Conservation (phyloP, 2,329 filamentous ascomycete species). For the Monosporascus sp. region DNA sequence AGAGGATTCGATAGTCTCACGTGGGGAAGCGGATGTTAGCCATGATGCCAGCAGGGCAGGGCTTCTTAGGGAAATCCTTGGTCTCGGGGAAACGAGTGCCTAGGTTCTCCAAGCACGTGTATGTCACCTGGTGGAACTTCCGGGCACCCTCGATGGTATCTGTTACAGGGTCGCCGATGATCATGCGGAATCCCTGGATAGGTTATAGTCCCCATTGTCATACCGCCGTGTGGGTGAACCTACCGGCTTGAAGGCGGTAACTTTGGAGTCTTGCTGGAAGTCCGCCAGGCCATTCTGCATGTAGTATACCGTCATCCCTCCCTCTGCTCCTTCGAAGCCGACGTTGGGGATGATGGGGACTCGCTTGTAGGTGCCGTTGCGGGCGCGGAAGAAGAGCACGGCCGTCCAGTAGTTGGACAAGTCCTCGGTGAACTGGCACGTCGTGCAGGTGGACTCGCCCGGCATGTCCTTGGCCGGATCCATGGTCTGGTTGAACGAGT, state of each 20-base stretch:
- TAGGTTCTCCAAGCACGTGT: conserved; percentile 32
- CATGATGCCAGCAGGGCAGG: conserved; percentile 25
- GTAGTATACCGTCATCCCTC: conserved; percentile 27
- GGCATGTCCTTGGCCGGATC: conserved; percentile 18
- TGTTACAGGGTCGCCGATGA: conserved; percentile 34
- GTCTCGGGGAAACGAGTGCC: conserved; percentile 29
- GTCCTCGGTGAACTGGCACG: conserved; percentile 21
- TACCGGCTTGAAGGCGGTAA: conserved; percentile 37
- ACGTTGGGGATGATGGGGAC: conserved; percentile 22
- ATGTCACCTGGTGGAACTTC: conserved; percentile 33
- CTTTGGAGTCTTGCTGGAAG: conserved; percentile 21
- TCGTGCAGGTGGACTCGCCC: conserved; percentile 20
- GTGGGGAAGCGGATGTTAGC: conserved; percentile 38
- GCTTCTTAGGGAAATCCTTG: conserved; percentile 26
- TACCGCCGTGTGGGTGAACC: not conserved
- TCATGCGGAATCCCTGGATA: conserved; percentile 40
- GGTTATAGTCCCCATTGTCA: not conserved
- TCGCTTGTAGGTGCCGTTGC: conserved; percentile 24
- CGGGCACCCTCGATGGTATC: conserved; percentile 24
- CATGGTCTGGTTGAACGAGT: conserved; percentile 26
- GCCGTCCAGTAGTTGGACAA: conserved; percentile 26
- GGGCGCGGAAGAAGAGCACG: conserved; percentile 19
- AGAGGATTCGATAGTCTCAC: not conserved
- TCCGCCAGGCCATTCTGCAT: conserved; percentile 15
- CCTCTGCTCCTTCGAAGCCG: conserved; percentile 17